A percentile compares a stretch with the other conserved stretches of the same genome.
Conservation (phyloP, 2,329 filamentous ascomycete genomes). For the Pseudogymnoascus sp. region DNA sequence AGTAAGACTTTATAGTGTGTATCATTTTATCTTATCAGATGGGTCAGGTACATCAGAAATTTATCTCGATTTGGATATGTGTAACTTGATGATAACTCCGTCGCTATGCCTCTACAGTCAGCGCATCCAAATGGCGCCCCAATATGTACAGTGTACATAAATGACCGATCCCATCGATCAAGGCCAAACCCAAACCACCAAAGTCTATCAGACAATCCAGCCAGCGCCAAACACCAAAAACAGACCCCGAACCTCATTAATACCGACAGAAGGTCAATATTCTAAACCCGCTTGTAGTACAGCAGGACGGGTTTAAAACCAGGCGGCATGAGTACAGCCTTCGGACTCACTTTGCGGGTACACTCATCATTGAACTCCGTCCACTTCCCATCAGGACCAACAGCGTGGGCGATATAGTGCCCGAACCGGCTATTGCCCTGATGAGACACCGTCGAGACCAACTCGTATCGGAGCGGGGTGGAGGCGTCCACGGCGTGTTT, state of each 20-base stretch:
- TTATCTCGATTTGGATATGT: not conserved
- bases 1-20: not conserved
- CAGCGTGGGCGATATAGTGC: conserved; percentile 20
- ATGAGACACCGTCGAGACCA: conserved; percentile 28
- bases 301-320: conserved; percentile 2
- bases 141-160: not conserved
- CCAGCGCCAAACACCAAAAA: not conserved
- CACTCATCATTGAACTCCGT: conserved; percentile 18
- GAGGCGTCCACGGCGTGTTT: conserved; percentile 15
- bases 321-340: not conserved
- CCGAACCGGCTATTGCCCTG: conserved; percentile 13
- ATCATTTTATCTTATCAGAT: conserved; percentile 4
- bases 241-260: not conserved
- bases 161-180: not conserved
- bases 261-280: not conserved
- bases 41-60: not conserved
- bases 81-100: not conserved
- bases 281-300: conserved; percentile 5
- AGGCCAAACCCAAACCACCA: not conserved
- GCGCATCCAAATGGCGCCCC: not conserved
- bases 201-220: not conserved
- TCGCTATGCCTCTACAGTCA: not conserved
- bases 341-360: not conserved
- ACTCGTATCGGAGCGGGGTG: conserved; percentile 22
- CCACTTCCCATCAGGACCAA: conserved; percentile 17